Conservation (phyloP, 768 basidiomycete genomes). For the Zangia roseola region DNA sequence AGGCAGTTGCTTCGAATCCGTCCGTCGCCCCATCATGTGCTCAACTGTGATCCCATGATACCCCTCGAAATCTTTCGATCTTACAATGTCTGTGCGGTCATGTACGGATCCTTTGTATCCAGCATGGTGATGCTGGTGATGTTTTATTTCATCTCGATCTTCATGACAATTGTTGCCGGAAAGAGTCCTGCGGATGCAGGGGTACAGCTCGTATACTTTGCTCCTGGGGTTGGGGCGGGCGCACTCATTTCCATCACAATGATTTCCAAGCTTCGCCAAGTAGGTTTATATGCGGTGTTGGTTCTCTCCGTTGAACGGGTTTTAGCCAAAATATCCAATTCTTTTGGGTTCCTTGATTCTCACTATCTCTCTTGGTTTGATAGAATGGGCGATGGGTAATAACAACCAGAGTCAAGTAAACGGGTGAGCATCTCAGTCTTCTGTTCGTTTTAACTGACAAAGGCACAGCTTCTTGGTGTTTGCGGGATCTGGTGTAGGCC, state of each 20-base stretch:
- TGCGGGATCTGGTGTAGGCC: slow-evolving; percentile 43
- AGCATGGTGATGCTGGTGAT: slow-evolving; percentile 52
- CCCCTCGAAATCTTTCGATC: slow-evolving; percentile 45
- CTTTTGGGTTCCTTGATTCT: slow-evolving; percentile 36
- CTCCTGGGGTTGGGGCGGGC: slow-evolving; percentile 48
- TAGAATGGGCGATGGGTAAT: slow-evolving; percentile 40
- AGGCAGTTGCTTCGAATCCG: slow-evolving; percentile 2
- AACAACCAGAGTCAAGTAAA: slow-evolving; percentile 36
- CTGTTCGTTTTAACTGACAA: not conserved
- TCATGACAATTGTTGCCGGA: slow-evolving; percentile 45
- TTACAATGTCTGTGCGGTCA: slow-evolving; percentile 40
- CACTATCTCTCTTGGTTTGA: slow-evolving; percentile 41
- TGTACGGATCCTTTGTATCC: slow-evolving; percentile 37
- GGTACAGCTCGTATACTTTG: slow-evolving; percentile 47
- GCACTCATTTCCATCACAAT: slow-evolving; percentile 33
- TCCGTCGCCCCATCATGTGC: too few species aligned
- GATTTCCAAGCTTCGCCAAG: slow-evolving; percentile 38
- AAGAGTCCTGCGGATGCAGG: slow-evolving; percentile 39
- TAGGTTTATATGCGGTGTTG: slow-evolving; percentile 8
- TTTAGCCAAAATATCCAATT: slow-evolving; percentile 43
- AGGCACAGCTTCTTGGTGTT: slow-evolving; percentile 41
- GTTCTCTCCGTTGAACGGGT: slow-evolving; percentile 23
- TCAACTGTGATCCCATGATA: too few species aligned
- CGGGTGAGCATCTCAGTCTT: slow-evolving; percentile 26
- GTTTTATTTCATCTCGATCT: slow-evolving; percentile 55